These are phyloP conservation scores for Enterocytospora artemiae DNA, from an alignment of 371 early-diverging fungal species.

Conservation along the genomic window DNA sequence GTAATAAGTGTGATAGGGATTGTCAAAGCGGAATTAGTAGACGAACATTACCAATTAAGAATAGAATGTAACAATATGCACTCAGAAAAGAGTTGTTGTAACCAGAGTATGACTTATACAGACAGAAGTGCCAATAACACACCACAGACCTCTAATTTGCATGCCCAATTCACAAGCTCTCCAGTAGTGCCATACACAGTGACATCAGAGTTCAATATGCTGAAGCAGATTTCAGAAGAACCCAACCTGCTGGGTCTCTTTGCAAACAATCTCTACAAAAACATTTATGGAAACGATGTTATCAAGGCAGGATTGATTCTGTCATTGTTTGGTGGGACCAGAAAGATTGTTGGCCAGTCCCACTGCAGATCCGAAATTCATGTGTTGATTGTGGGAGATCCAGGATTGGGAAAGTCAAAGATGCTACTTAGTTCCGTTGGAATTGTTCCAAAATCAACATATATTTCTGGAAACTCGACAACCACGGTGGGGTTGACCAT, in stretches of 20 bases:
- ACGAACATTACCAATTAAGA: constrained; percentile 41
- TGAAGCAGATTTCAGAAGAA: constrained; percentile 53
- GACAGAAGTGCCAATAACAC: too few species aligned
- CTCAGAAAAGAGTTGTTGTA: constrained; percentile 40
- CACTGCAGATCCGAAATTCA: constrained; percentile 51
- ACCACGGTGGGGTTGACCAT: constrained; percentile 70
- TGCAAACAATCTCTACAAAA: constrained; percentile 62
- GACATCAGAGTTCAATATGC: neutral
- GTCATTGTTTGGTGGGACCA: constrained; percentile 63
- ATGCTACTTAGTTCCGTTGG: constrained; percentile 59
- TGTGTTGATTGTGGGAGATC: constrained; percentile 60
- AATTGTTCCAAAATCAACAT: constrained; percentile 61
- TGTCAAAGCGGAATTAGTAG: constrained; percentile 40
- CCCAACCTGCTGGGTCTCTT: constrained; percentile 57
- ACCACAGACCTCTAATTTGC: neutral
- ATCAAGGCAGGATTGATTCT: constrained; percentile 64
- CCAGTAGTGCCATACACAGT: neutral
- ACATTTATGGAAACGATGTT: constrained; percentile 64
- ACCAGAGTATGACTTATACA: neutral
- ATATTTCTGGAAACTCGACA: constrained; percentile 62
- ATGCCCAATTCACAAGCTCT: neutral
- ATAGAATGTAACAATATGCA: constrained; percentile 46
- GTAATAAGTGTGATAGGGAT: constrained; percentile 46
- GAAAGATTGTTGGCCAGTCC: constrained; percentile 34
- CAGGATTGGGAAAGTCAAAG: constrained; percentile 64